These are phyloP conservation scores for Claviceps africana DNA, from an alignment of 2,329 filamentous ascomycete species.

Conservation along the genomic window DNA sequence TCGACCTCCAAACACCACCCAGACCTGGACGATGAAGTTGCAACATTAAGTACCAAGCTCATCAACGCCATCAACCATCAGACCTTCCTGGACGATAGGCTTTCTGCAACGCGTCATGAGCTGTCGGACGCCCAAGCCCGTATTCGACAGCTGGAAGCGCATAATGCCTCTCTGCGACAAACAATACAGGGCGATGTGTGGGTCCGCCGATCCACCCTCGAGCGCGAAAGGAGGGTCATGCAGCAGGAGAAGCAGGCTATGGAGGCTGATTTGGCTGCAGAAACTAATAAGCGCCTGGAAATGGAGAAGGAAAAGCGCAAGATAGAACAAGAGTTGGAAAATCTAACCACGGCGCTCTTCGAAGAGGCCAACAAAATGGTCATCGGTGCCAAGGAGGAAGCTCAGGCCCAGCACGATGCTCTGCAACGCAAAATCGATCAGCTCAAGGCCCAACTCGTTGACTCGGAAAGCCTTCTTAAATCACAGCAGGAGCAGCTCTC, in stretches of 20 bases:
- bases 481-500: conserved; percentile 88
- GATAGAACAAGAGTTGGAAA: conserved; percentile 87
- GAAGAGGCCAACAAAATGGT: conserved; percentile 99
- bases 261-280: conserved; percentile 45
- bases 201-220: conserved; percentile 60
- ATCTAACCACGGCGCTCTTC: conserved; percentile 81
- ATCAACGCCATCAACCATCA: conserved; percentile 97
- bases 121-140: conserved; percentile 57
- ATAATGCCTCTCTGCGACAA: conserved; percentile 54
- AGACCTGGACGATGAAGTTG: conserved; percentile 59
- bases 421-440: conserved; percentile 78
- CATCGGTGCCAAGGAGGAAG: conserved; percentile 71
- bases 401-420: conserved; percentile 68
- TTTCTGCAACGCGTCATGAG: conserved; percentile 72
- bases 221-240: conserved; percentile 53
- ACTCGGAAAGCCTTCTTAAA: conserved; percentile 71
- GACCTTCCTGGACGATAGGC: conserved; percentile 75
- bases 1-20: conserved; percentile 31
- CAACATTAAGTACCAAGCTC: conserved; percentile 83
- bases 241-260: conserved; percentile 45
- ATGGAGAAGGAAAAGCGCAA: conserved; percentile 69
- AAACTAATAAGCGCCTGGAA: conserved; percentile 48
- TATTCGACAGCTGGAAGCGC: conserved; percentile 52
- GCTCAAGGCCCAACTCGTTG: conserved; percentile 68
- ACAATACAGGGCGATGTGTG: conserved; percentile 62